phyloP scores from a whole-genome alignment of 2,329 filamentous ascomycete genomes.

The Intubia oerlemansii region DNA sequence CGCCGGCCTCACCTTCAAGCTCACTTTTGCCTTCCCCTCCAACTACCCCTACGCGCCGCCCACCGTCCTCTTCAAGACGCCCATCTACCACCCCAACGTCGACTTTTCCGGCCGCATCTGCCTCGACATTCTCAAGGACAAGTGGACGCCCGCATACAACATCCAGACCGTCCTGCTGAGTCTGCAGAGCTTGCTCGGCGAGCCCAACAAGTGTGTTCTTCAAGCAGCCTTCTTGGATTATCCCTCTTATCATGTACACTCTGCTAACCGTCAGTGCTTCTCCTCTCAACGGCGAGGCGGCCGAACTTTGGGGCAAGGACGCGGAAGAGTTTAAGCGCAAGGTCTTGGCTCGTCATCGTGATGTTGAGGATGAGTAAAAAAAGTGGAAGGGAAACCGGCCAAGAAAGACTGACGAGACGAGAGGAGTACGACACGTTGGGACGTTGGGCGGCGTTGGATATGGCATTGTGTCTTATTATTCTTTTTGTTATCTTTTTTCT shows the following conservation, averaged over 20 bases:
- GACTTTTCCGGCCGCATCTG: constrained; percentile 96
- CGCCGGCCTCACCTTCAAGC: constrained; percentile 70
- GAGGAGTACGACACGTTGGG: too few relatives aligned
- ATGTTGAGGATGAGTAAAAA: constrained; percentile 38
- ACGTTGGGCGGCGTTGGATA: too few relatives aligned
- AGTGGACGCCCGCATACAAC: constrained; percentile 97
- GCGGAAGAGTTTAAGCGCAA: constrained; percentile 69
- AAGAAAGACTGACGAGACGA: too few relatives aligned
- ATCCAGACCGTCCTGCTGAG: constrained; percentile 84
- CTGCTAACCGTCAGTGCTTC: constrained; percentile 42
- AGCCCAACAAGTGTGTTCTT: constrained; percentile 76
- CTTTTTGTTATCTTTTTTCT: too few relatives aligned
- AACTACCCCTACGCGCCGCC: constrained; percentile 90
- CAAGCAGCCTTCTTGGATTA: neutral
- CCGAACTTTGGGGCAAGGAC: constrained; percentile 86
- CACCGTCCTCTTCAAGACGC: constrained; percentile 89
- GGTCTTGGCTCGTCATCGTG: constrained; percentile 38
- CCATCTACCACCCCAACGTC: constrained; percentile 97
- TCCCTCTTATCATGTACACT: too few relatives aligned
- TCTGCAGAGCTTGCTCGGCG: constrained; percentile 81
- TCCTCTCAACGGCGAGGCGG: constrained; percentile 87
- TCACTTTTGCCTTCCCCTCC: constrained; percentile 71
- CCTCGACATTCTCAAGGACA: constrained; percentile 94
- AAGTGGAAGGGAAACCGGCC: too few relatives aligned
- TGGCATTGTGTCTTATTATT: too few relatives aligned